Percentiles rank a stretch among this genome's conserved stretches.
phyloP scores from a whole-genome alignment of 108 stramenopile species.

The Fragilaria crotonensis region DNA sequence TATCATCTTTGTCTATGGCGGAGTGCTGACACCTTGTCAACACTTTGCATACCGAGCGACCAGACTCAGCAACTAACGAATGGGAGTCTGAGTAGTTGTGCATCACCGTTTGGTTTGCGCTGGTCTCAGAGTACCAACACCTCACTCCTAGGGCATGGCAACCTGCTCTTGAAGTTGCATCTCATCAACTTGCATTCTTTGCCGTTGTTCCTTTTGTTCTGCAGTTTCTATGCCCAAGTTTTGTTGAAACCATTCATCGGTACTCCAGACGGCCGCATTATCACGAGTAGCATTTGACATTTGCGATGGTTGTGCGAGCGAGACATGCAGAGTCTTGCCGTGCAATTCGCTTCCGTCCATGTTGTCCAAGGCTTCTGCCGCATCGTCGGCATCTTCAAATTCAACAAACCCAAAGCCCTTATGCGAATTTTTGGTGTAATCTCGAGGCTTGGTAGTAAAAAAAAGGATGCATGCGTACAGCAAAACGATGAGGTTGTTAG shows the following conservation, averaged over 20 bases:
- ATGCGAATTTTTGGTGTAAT: slow-evolving; percentile 55
- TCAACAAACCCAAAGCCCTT: slow-evolving; percentile 93
- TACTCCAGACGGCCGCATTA: slow-evolving; percentile 73
- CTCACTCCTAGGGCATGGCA: too few relatives aligned
- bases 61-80: too few relatives aligned
- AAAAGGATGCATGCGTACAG: slow-evolving; percentile 13
- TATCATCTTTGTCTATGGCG: too few relatives aligned
- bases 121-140: too few relatives aligned
- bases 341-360: slow-evolving; percentile 91
- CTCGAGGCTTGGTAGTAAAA: slow-evolving; percentile 74
- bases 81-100: too few relatives aligned
- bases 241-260: slow-evolving; percentile 59
- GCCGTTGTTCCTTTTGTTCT: slow-evolving; percentile 15
- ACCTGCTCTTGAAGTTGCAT: slow-evolving; percentile 1
- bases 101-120: too few relatives aligned
- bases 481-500: neutral
- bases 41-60: too few relatives aligned
- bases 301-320: slow-evolving; percentile 73
- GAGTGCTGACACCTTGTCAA: too few relatives aligned
- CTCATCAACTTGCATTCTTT: slow-evolving; percentile 1
- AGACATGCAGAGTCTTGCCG: slow-evolving; percentile 78
- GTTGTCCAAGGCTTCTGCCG: slow-evolving; percentile 90
- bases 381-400: slow-evolving; percentile 78
- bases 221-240: slow-evolving; percentile 25
- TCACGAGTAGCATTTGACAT: slow-evolving; percentile 19